Percentiles rank a stretch among this genome's conserved stretches.
These are phyloP conservation scores for Kodamaea restingae DNA, from an alignment of 805 yeast genomes.

Conservation along the genomic window DNA sequence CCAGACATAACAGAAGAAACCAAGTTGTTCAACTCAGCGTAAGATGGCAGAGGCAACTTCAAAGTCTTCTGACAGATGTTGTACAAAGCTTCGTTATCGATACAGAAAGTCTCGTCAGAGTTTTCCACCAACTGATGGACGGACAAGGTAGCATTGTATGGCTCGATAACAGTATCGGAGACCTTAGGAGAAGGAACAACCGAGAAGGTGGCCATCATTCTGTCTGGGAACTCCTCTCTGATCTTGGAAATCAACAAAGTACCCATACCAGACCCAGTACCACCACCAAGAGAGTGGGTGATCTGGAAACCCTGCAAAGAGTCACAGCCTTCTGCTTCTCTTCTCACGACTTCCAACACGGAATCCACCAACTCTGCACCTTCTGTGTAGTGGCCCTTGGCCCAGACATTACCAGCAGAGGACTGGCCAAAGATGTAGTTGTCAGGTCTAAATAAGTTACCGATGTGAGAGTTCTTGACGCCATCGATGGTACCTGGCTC, in stretches of 20 bases:
- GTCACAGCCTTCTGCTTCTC: conserved; percentile 92
- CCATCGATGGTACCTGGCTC: conserved; percentile 93
- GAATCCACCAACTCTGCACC: conserved; percentile 93
- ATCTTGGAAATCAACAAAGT: conserved; percentile 79
- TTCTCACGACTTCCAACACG: conserved; percentile 83
- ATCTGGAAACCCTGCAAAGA: conserved; percentile 94
- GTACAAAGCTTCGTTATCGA: conserved; percentile 90
- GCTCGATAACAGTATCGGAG: conserved; percentile 92
- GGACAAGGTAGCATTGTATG: conserved; percentile 88
- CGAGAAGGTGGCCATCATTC: conserved; percentile 95
- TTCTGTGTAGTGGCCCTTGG: conserved; percentile 94
- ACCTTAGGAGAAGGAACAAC: conserved; percentile 90
- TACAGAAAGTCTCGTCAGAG: conserved; percentile 91
- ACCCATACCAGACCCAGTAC: conserved; percentile 97
- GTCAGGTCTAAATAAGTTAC: conserved; percentile 88
- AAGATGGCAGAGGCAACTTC: conserved; percentile 74
- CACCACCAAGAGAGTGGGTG: conserved; percentile 58
- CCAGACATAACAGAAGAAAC: conserved; percentile 94
- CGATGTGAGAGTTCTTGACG: conserved; percentile 75
- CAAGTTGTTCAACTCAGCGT: conserved; percentile 73
- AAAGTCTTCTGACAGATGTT: conserved; percentile 84
- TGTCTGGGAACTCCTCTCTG: conserved; percentile 89
- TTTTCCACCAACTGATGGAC: conserved; percentile 88
- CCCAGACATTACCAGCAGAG: conserved; percentile 96
- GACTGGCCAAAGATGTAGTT: conserved; percentile 85